These are phyloP conservation scores for Galerina marginata DNA, from an alignment of 768 basidiomycete genomes.

Conservation along the genomic window DNA sequence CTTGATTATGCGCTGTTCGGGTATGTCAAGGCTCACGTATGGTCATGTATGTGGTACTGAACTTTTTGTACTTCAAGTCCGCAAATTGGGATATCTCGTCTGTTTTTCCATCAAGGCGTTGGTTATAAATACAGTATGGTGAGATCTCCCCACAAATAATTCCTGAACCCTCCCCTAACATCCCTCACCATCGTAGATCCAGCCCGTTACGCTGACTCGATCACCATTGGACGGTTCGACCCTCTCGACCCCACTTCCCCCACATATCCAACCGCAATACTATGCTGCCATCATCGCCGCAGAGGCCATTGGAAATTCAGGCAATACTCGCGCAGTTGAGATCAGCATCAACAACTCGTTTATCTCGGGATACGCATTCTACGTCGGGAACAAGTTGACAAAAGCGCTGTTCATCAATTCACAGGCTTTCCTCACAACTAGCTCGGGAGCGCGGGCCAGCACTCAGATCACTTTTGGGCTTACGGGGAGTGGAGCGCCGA, in stretches of 20 bases:
- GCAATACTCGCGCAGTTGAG: constrained; percentile 49
- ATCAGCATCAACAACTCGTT: constrained; percentile 48
- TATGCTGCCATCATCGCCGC: constrained; percentile 67
- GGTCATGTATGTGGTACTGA: neutral
- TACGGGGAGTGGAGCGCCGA: constrained; percentile 24
- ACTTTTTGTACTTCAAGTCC: constrained; percentile 19
- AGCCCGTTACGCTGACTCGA: constrained; percentile 61
- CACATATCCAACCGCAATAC: constrained; percentile 71
- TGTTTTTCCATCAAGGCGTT: constrained; percentile 71
- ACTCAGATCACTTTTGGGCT: constrained; percentile 50
- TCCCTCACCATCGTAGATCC: constrained; percentile 48
- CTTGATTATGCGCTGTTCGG: constrained; percentile 70
- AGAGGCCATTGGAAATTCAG: constrained; percentile 57
- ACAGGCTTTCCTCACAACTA: constrained; percentile 48
- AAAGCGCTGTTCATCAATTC: constrained; percentile 67
- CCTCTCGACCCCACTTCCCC: constrained; percentile 52
- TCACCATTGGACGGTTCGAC: constrained; percentile 62
- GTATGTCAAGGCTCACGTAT: constrained; percentile 27
- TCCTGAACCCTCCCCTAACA: neutral
- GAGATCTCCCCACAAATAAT: neutral
- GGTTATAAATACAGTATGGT: constrained; percentile 77
- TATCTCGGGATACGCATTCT: constrained; percentile 67
- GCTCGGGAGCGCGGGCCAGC: constrained; percentile 40
- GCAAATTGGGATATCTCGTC: constrained; percentile 55
- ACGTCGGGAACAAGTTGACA: constrained; percentile 47